Evolutionary conservation across 208 protist genomes (phyloP).

Genomic region (Trypanosoma conorhini): DNA sequence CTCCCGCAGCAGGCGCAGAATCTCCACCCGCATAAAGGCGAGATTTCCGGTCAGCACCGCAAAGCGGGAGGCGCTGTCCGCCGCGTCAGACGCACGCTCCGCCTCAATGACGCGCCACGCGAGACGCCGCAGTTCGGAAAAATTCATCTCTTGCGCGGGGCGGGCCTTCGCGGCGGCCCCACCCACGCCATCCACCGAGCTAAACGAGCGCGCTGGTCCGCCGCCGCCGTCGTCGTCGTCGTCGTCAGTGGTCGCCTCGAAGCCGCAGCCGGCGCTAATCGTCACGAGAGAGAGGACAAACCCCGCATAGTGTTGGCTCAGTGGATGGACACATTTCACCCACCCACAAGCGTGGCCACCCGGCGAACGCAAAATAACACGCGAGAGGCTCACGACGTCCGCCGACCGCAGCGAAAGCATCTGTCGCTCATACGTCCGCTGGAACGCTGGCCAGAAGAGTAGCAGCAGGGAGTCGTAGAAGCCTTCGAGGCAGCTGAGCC

Average conservation of each 20-base stretch:
- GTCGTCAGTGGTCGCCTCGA: constrained; percentile 10
- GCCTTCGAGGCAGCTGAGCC: constrained; percentile 73
- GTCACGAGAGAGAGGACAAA: constrained; percentile 36
- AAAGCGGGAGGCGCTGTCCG: constrained; percentile 64
- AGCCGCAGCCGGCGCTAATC: constrained; percentile 35
- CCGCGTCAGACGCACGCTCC: constrained; percentile 58
- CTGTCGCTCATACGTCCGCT: constrained; percentile 67
- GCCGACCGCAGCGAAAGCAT: constrained; percentile 55
- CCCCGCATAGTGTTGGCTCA: constrained; percentile 40
- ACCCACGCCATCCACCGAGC: neutral
- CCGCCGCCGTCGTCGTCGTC: neutral
- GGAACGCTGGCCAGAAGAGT: constrained; percentile 80
- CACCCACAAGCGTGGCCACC: neutral
- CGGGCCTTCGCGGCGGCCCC: neutral
- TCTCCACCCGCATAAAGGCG: constrained; percentile 67
- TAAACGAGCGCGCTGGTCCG: neutral
- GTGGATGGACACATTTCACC: constrained; percentile 52
- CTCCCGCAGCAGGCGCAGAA: constrained; percentile 52
- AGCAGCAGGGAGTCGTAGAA: constrained; percentile 81
- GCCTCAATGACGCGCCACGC: constrained; percentile 52
- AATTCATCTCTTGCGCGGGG: neutral
- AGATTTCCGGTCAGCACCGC: constrained; percentile 61
- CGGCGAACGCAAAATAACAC: neutral
- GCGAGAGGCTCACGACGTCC: constrained; percentile 16
- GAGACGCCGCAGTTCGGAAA: constrained; percentile 36